Conservation (phyloP, 2,329 filamentous ascomycete genomes). For the Colletotrichum caudatum region DNA sequence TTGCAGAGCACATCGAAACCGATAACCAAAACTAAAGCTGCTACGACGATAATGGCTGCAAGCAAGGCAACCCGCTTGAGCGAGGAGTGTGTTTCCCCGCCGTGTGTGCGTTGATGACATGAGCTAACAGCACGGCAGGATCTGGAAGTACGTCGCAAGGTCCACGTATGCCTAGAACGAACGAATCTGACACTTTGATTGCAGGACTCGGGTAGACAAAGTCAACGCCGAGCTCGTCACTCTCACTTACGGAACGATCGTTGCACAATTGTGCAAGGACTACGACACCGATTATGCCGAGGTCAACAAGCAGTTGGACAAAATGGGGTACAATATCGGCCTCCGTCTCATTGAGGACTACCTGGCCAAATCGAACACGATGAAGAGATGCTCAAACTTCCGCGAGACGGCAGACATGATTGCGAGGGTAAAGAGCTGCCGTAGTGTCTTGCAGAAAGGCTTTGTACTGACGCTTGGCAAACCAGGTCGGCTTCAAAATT, state of each 20-base stretch:
- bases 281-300: slow-evolving; percentile 94
- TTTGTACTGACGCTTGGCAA: slow-evolving; percentile 42
- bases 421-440: slow-evolving; percentile 74
- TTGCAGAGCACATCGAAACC: not conserved
- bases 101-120: not conserved
- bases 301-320: slow-evolving; percentile 97
- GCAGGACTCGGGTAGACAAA: slow-evolving; percentile 93
- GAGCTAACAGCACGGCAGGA: slow-evolving; percentile 63
- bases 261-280: slow-evolving; percentile 95
- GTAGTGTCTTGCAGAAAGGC: not conserved
- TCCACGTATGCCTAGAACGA: slow-evolving; percentile 6
- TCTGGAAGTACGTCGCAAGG: slow-evolving; percentile 85
- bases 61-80: slow-evolving; percentile 72
- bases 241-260: slow-evolving; percentile 96
- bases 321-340: slow-evolving; percentile 99
- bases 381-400: slow-evolving; percentile 91
- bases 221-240: slow-evolving; percentile 98
- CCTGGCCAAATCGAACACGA: slow-evolving; percentile 91
- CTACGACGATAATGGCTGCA: slow-evolving; percentile 61
- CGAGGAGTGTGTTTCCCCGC: slow-evolving; percentile 66
- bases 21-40: not conserved
- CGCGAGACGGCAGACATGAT: slow-evolving; percentile 97
- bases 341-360: slow-evolving; percentile 97
- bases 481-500: slow-evolving; percentile 96
- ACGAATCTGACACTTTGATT: slow-evolving; percentile 44